Base-by-base conservation (phyloP, 78 protist genomes). In the Speleostelium caveatum region DNA sequence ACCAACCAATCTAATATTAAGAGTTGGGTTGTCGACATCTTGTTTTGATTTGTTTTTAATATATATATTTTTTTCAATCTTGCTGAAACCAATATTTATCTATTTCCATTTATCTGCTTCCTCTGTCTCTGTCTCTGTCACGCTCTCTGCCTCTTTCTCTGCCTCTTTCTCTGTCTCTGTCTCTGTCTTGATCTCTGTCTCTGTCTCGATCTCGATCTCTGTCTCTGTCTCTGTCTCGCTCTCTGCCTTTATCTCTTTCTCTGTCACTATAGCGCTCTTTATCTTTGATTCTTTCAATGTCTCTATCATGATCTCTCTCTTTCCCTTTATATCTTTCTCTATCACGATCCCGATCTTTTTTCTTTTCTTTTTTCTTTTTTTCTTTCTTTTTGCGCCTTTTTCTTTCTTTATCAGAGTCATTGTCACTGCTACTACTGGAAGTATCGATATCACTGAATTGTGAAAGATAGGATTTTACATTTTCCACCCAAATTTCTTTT, bases 401-500 rank as follows among this genome's bases (percentile, higher is more conserved):
- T 78, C 67, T 33, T 66, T 78, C 75, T 19, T 66, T 30, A 0
- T 78, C 87, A 53, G 38, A n/a, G 51, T 53, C 66, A 16, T 22
- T 41, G 35, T 60, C 71, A 19, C 67, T 61, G 45, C 59, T 56
- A 68, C 62, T 41, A 24, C 42, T 26, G 7, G 45, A 30, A 53
- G 30, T 56, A 30, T 32, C 22, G 26, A 71, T 49, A 22, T 80
- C 90, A 35, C 80, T 69, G 33, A 71, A 83, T 41, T 83, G 77
- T 33, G 78, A 55, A n/a, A 83, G 32, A 83, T 69, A 83, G 28
- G 80, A 69, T 45, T 83, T 83, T 33, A 83, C 66, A 60, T 56
- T 69, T 59, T 83, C 91, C 14, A 83, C 91, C 91, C 77, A 69
- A 19, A 26, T 28, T 24, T 83, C 73, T 28, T 69, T 83, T 49